Evolutionary conservation across 306 rosid genomes (phyloP).

Genomic region (Fragaria ananassa): DNA sequence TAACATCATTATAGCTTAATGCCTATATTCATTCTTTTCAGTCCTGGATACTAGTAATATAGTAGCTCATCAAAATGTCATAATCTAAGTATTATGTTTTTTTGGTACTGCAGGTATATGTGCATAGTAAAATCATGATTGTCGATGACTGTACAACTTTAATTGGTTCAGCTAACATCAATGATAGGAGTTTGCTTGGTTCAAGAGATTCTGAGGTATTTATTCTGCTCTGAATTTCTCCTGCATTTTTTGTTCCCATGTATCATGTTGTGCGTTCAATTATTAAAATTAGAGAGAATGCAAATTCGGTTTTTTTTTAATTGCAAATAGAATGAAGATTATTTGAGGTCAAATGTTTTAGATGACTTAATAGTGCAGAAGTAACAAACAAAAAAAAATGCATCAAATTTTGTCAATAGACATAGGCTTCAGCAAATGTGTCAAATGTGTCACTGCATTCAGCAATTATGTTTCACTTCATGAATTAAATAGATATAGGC

Average conservation of each 20-base stretch:
- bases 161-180: slow-evolving; percentile 97
- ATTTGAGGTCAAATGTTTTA: not conserved
- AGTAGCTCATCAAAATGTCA: not conserved
- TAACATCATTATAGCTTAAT: slow-evolving; percentile 1
- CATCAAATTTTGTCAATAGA: not conserved
- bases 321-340: not conserved
- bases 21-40: not conserved
- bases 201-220: slow-evolving; percentile 96
- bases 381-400: not conserved
- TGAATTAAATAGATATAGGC: not conserved
- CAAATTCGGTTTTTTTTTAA: not conserved
- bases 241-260: not conserved
- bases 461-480: not conserved
- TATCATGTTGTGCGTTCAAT: not conserved
- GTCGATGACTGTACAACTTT: slow-evolving; percentile 71
- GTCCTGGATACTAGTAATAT: not conserved
- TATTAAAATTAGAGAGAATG: not conserved
- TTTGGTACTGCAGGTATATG: slow-evolving; percentile 65
- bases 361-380: not conserved
- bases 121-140: slow-evolving; percentile 96
- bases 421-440: too few species aligned
- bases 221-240: slow-evolving; percentile 19
- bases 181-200: slow-evolving; percentile 95
- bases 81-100: slow-evolving; percentile 6
- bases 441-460: not conserved